Conservation (phyloP, 768 basidiomycete species). For the Cubamyces lactineus region DNA sequence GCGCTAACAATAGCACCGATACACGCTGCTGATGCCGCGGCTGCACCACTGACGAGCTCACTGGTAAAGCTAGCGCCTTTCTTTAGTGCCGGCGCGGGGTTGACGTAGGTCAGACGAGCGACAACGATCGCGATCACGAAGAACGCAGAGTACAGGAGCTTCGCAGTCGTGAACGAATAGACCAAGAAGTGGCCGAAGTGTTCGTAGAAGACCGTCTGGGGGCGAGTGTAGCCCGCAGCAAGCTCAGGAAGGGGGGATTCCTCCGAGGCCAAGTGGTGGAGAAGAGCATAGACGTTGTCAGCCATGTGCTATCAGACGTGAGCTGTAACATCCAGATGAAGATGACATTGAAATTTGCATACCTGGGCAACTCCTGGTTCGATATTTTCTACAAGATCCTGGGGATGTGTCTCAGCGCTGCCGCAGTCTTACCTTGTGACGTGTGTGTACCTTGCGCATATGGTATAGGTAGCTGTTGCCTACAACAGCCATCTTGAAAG, state of each 20-base stretch:
- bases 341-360: neutral
- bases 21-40: slow-evolving; percentile 54
- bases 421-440: neutral
- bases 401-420: neutral
- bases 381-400: slow-evolving; percentile 83
- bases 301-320: slow-evolving; percentile 71
- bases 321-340: too few species aligned
- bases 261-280: slow-evolving; percentile 71
- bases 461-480: slow-evolving; percentile 95
- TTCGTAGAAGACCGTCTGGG: slow-evolving; percentile 78
- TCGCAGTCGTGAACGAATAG: slow-evolving; percentile 76
- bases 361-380: slow-evolving; percentile 75
- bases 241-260: slow-evolving; percentile 71
- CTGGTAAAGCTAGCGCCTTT: slow-evolving; percentile 42
- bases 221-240: slow-evolving; percentile 50
- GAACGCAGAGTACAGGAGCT: slow-evolving; percentile 58
- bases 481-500: slow-evolving; percentile 78
- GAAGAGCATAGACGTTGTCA: slow-evolving; percentile 80
- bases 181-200: slow-evolving; percentile 68
- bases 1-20: slow-evolving; percentile 63
- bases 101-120: slow-evolving; percentile 42
- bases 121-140: slow-evolving; percentile 51
- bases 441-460: slow-evolving; percentile 69
- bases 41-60: slow-evolving; percentile 47
- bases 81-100: slow-evolving; percentile 42